Evolutionary conservation across 495 filamentous ascomycete genomes (phyloP).

Genomic region (Trichoderma virens): DNA sequence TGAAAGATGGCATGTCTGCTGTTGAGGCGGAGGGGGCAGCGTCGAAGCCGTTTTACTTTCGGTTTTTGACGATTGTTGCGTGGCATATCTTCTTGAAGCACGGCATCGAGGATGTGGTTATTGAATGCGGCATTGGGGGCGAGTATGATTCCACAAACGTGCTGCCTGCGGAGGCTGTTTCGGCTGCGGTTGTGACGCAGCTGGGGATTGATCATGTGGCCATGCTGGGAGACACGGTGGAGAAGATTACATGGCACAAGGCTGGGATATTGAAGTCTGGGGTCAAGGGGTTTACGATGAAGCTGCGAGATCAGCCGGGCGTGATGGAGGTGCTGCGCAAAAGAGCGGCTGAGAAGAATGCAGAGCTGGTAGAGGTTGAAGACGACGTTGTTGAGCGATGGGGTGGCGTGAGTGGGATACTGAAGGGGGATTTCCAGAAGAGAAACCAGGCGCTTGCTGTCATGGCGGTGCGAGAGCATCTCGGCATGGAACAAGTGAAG

Average conservation of each 20-base stretch:
- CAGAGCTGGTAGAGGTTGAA: constrained; percentile 25
- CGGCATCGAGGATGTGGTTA: constrained; percentile 32
- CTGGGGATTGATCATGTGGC: constrained; percentile 43
- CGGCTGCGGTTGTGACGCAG: constrained; percentile 34
- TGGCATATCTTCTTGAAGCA: constrained; percentile 36
- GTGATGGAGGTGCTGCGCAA: constrained; percentile 32
- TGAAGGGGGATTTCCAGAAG: constrained; percentile 38
- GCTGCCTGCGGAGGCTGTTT: constrained; percentile 24
- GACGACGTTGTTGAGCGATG: constrained; percentile 28
- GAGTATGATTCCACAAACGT: constrained; percentile 46
- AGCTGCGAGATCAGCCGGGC: constrained; percentile 15
- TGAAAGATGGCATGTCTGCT: constrained; percentile 17
- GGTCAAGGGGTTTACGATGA: constrained; percentile 30
- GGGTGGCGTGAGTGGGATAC: constrained; percentile 24
- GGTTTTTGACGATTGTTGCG: constrained; percentile 42
- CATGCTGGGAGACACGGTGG: constrained; percentile 39
- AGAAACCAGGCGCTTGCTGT: constrained; percentile 37
- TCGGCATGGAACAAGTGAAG: constrained; percentile 19
- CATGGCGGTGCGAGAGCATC: constrained; percentile 31
- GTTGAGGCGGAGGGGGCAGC: constrained; percentile 19
- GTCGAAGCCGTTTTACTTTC: constrained; percentile 51
- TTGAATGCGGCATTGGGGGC: constrained; percentile 45
- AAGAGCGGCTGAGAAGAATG: constrained; percentile 31
- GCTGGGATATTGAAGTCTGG: constrained; percentile 40
- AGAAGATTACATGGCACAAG: constrained; percentile 48